Conservation (phyloP, 2,329 filamentous ascomycete species). For the Alternaria brassicae region DNA sequence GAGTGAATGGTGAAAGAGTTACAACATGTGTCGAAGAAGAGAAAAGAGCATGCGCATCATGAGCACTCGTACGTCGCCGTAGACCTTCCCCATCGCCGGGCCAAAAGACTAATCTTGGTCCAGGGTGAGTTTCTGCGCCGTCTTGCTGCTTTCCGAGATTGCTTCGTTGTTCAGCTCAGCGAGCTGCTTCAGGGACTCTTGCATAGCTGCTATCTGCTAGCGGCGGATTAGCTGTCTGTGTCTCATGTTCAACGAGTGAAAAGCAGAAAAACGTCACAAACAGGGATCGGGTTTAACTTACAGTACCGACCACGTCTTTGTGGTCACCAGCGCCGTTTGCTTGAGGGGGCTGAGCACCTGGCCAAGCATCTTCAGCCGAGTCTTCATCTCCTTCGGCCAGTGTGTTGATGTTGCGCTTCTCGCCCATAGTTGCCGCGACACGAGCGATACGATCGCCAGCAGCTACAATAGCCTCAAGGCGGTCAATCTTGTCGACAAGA, state of each 20-base stretch:
- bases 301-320: constrained; percentile 45
- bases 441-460: constrained; percentile 48
- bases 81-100: not conserved
- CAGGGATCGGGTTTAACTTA: constrained; percentile 33
- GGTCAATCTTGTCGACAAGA: constrained; percentile 44
- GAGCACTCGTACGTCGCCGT: not conserved
- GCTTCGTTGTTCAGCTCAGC: constrained; percentile 46
- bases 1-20: not conserved
- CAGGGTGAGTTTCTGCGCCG: constrained; percentile 39
- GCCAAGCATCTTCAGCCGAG: constrained; percentile 14
- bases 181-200: constrained; percentile 46
- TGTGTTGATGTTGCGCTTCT: constrained; percentile 43
- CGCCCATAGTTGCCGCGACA: constrained; percentile 44
- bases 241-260: not conserved
- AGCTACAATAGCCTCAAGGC: constrained; percentile 44
- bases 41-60: constrained; percentile 1
- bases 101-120: constrained; percentile 33
- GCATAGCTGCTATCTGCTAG: constrained; percentile 51
- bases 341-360: constrained; percentile 9
- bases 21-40: not conserved
- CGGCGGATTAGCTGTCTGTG: constrained; percentile 35
- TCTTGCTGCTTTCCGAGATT: constrained; percentile 44
- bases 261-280: constrained; percentile 2
- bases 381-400: constrained; percentile 42
- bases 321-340: constrained; percentile 14